phyloP scores from a whole-genome alignment of 1,139 yeast genomes.

The Nematodospora anomalae region DNA sequence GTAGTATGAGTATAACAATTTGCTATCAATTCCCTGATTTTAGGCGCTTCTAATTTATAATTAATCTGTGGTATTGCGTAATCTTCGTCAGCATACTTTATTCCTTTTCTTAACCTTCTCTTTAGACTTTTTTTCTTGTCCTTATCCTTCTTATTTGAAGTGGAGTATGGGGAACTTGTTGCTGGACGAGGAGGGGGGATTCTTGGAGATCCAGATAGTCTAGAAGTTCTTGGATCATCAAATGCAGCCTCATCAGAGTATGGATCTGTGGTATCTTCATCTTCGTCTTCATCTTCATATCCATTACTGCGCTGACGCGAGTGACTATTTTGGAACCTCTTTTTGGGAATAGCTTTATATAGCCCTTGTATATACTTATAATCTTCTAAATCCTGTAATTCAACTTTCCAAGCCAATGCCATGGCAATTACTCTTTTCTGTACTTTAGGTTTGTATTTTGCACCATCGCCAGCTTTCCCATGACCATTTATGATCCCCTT shows the following conservation, averaged over 20 bases:
- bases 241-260: slow-evolving; percentile 2
- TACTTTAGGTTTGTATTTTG: slow-evolving; percentile 44
- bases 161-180: slow-evolving; percentile 23
- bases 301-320: slow-evolving; percentile 1
- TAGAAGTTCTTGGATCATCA: not conserved
- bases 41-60: slow-evolving; percentile 70
- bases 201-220: slow-evolving; percentile 16
- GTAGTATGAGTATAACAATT: slow-evolving; percentile 77
- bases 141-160: slow-evolving; percentile 6
- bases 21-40: slow-evolving; percentile 66
- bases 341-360: slow-evolving; percentile 36
- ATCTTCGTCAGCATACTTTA: slow-evolving; percentile 51
- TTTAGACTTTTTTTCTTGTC: slow-evolving; percentile 20
- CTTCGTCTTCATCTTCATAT: slow-evolving; percentile 9
- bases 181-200: slow-evolving; percentile 34
- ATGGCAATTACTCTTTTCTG: slow-evolving; percentile 45
- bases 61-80: slow-evolving; percentile 69
- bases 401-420: slow-evolving; percentile 66
- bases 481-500: slow-evolving; percentile 44
- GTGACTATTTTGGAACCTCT: slow-evolving; percentile 1
- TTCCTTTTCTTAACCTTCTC: slow-evolving; percentile 21
- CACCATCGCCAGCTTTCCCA: slow-evolving; percentile 41
- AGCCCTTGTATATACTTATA: slow-evolving; percentile 52
- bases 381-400: slow-evolving; percentile 51
- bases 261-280: slow-evolving; percentile 1